Base-by-base conservation (phyloP, 2,329 filamentous ascomycete genomes). In the Aspergillus felis region DNA sequence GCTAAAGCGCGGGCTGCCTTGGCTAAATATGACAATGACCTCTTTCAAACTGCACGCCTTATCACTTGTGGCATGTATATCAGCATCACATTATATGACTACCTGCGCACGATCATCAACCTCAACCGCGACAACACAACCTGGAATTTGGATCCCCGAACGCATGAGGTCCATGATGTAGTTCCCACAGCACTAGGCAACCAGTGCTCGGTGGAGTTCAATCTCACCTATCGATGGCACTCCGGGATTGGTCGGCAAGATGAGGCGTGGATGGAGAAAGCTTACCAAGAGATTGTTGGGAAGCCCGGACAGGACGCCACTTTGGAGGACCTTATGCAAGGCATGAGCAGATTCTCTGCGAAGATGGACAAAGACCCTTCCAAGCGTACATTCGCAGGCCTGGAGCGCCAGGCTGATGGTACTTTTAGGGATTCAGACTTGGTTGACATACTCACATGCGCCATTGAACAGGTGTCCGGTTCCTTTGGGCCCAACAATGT, bases 141-240 rank as follows among this genome's bases (percentile, higher is more conserved):
- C 3, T 95, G 90, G 90, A 91, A 88, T 1, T 81, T 95, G 64
- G 90, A 94, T 66, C 91, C 90, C 1, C 82, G 91, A 25, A 82
- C 84, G 10, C 84, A 89, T 64, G 88, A 87, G 4, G 29, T 4
- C 3, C 29, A 32, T 72, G 86, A 83, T 41, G 81, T 81, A 81
- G 67, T 66, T 50, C 74, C 79, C 61, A 86, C 84, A 0, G 84
- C 88, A 0, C 85, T 89, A 0, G 91, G 91, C 51, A 95, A 94
- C 67, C 86, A 89, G 62, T 90, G 93, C 4, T 93, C 90, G 0
- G 90, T 89, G 3, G 91, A 96, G 76, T 96, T 96, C 80, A 95
- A 94, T 69, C 81, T 96, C 8, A 88, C 89, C 63, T 95, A 96
- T 72, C 83, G 91, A 61, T 95, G 91, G 90, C 91, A 95, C 76